phyloP scores from a whole-genome alignment of 768 basidiomycete species.

The Hericium coralloides region DNA sequence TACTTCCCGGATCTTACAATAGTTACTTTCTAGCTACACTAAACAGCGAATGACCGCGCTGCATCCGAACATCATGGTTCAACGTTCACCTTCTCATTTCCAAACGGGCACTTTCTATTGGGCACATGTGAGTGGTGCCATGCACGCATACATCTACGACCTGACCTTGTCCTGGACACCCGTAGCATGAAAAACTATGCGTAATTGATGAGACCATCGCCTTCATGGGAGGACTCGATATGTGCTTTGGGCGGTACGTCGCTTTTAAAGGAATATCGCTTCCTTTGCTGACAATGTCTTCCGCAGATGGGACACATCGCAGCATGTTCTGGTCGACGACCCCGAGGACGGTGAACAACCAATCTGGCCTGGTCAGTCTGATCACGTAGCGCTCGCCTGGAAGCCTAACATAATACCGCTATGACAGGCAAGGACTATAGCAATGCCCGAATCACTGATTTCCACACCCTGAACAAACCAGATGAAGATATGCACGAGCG shows the following conservation, averaged over 20 bases:
- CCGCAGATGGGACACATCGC: conserved; percentile 88
- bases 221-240: conserved; percentile 96
- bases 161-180: neutral
- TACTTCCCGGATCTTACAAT: neutral
- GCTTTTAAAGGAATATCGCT: conserved; percentile 1
- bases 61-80: conserved; percentile 92
- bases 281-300: neutral
- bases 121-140: conserved; percentile 70
- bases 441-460: conserved; percentile 83
- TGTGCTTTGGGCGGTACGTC: conserved; percentile 76
- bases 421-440: conserved; percentile 85
- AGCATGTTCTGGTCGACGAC: conserved; percentile 86
- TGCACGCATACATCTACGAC: neutral
- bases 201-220: conserved; percentile 96
- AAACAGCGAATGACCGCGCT: conserved; percentile 73
- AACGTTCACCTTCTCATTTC: conserved; percentile 95
- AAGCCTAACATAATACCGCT: neutral
- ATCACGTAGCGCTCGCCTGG: neutral
- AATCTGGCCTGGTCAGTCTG: conserved; percentile 78
- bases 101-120: conserved; percentile 97
- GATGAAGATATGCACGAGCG: conserved; percentile 96
- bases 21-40: conserved; percentile 46
- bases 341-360: conserved; percentile 50
- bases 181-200: conserved; percentile 93
- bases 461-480: conserved; percentile 79